Percentiles rank a stretch among this genome's conserved stretches.
phyloP scores from a whole-genome alignment of 106 monocot species.

The Phalaenopsis aphrodite region DNA sequence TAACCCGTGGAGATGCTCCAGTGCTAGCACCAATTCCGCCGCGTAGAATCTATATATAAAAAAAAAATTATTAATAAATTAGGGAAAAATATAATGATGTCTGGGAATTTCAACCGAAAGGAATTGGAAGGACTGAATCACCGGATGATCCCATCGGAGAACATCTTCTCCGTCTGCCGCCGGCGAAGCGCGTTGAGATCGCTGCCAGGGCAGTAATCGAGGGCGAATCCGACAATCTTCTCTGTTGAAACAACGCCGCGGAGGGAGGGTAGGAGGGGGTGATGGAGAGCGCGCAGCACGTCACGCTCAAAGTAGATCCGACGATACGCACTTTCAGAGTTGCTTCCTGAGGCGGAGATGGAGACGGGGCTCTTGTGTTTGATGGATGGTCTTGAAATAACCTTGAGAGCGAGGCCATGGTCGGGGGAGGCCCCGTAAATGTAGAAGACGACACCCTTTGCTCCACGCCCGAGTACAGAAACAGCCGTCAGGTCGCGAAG shows the following conservation, averaged over 20 bases:
- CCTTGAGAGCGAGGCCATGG: constrained; percentile 45
- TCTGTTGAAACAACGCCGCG: constrained; percentile 68
- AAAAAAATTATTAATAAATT: constrained; percentile 1
- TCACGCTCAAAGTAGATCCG: constrained; percentile 84
- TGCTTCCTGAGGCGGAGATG: neutral
- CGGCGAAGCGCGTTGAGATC: constrained; percentile 44
- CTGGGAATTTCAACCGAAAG: neutral
- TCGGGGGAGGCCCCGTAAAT: constrained; percentile 11
- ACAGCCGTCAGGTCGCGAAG: constrained; percentile 40
- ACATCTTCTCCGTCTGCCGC: constrained; percentile 65
- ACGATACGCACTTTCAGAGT: constrained; percentile 30
- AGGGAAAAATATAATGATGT: neutral
- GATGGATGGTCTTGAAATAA: constrained; percentile 40
- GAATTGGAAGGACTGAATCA: neutral
- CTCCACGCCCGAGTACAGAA: constrained; percentile 80
- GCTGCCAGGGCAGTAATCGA: constrained; percentile 70
- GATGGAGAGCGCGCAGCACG: constrained; percentile 44
- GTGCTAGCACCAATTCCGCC: constrained; percentile 78
- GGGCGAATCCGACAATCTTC: constrained; percentile 68
- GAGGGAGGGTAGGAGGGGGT: constrained; percentile 73
- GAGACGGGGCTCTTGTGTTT: constrained; percentile 12
- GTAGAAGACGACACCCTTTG: constrained; percentile 90
- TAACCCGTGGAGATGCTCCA: constrained; percentile 70
- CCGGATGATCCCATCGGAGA: constrained; percentile 77
- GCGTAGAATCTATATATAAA: constrained; percentile 69